Base-by-base conservation (phyloP, 306 rosid species). In the Crotalaria pallida region DNA sequence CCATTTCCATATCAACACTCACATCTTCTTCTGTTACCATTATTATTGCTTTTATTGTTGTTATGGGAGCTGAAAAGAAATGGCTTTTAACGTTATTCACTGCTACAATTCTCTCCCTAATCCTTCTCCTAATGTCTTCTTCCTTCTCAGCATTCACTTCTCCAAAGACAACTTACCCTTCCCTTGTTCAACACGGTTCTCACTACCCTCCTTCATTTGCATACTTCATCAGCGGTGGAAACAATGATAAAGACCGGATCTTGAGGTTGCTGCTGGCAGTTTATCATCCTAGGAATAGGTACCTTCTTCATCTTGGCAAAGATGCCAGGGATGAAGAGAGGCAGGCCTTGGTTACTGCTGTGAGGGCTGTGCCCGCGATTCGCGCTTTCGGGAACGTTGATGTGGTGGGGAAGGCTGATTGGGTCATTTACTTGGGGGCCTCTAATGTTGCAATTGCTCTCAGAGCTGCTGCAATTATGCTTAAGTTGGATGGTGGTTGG, bases 21-120 rank as follows among this genome's bases (percentile, higher is more conserved):
- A 31, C 36, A 31, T 4, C 36, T 4, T 4, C 36, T 31, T 31
- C 36, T n/a, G n/a, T n/a, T n/a, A n/a, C n/a, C 36, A 31, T 31
- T 31, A 5, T 31, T 31, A 31, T 31, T 29, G 6, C n/a, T n/a
- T 29, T 26, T 44, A 57, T 23, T 52, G 81, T 79, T 59, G 64
- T 47, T 49, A 93, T 94, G 97, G 97, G 96, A 85, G 96, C 89
- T 81, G 97, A 93, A 77, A 90, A 72, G 77, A 90, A 83, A 82
- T 93, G 96, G 92, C 88, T 90, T 7, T 85, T 93, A 71, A 88
- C 96, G 23, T 83, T 93, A 55, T 82, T 93, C 85, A 70, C 78
- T 10, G 90, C 94, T 38, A 82, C 89, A 18, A 78, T 90, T 7
- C 36, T 94, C 41, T 82, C 95, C 2, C 79, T 90, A 48, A 57